Base-by-base conservation (phyloP, 2,329 filamentous ascomycete species). In the Tolypocladium endophyticum region DNA sequence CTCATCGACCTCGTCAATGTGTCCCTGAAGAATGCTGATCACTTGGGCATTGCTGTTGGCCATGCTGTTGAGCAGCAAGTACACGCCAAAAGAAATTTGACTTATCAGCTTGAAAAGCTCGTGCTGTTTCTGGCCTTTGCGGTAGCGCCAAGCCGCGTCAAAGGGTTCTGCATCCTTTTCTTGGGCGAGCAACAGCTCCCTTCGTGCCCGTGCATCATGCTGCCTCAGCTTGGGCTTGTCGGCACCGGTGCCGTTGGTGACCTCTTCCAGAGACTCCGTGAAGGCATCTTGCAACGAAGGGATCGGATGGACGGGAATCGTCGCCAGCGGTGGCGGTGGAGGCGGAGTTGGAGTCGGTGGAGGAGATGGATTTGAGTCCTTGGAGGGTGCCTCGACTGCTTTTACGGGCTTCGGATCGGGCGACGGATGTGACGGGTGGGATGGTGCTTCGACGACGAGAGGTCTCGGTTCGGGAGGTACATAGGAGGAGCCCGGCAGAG, bases 1-100 rank as follows among this genome's bases (percentile, higher is more conserved):
- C 67, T 88, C 87, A 73, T 97, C 94, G 36, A 97, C 85, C 72
- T 97, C 93, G 69, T 96, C 90, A 62, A 97, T 94, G 72, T 97
- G 93, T 18, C 85, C 86, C 69, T 97, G 91, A 59, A 97, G 79
- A 58, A 97, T 97, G 64, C 82, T 86, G 63, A 96, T 87, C 16
- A 97, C 93, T 70, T 96, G 90, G 39, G 86, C 81, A 65, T 96
- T 89, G 65, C 90, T 95, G 73, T 93, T 96, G 58, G 94, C 92
- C 71, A 95, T 84, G 62, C 87, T 86, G 68, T 92, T 87, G 59
- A 95, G 84, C 60, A 97, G 76, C 53, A 97, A 79, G 72, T 97
- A 92, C 43, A 97, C 87, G 25, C 94, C 93, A 72, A 97, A 97
- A 1, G 91, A 88, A 66, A 97, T 92, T 73, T 97, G 93, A 20